These are phyloP conservation scores for Triglochin maritima DNA, from an alignment of 106 monocot species.

Conservation along the genomic window DNA sequence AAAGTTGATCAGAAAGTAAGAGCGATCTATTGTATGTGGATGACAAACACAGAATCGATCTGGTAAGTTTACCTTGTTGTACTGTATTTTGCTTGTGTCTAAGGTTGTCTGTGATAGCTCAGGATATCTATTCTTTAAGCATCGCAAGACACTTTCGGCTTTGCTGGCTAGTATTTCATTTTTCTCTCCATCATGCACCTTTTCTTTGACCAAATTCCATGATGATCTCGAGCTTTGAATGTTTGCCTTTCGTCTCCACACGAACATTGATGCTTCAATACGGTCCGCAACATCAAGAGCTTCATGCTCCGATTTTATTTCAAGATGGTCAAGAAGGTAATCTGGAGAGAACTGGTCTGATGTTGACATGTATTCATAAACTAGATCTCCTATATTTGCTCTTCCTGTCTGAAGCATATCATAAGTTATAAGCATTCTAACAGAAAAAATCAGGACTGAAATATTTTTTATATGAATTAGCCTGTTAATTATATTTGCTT, in stretches of 20 bases:
- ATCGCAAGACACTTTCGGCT: slow-evolving; percentile 43
- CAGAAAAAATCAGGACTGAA: neutral
- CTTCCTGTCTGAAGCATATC: slow-evolving; percentile 44
- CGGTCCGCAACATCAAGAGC: slow-evolving; percentile 65
- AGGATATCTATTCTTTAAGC: slow-evolving; percentile 64
- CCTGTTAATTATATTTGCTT: too few species aligned
- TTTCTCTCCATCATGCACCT: slow-evolving; percentile 55
- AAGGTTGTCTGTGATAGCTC: slow-evolving; percentile 71
- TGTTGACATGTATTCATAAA: slow-evolving; percentile 43
- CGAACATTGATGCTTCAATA: slow-evolving; percentile 62
- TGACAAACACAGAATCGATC: too few species aligned
- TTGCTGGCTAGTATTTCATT: slow-evolving; percentile 55
- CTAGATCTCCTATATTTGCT: slow-evolving; percentile 44
- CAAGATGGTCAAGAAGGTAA: slow-evolving; percentile 45
- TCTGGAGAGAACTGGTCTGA: slow-evolving; percentile 58
- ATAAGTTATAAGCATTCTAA: neutral
- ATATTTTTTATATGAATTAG: neutral
- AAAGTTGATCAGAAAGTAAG: too few species aligned
- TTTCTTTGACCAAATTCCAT: slow-evolving; percentile 66
- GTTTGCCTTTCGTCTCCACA: slow-evolving; percentile 66
- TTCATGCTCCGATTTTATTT: slow-evolving; percentile 64
- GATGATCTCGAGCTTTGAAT: slow-evolving; percentile 37
- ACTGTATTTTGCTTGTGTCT: slow-evolving; percentile 76
- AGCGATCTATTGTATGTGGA: too few species aligned
- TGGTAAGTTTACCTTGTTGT: slow-evolving; percentile 43